phyloP scores from a whole-genome alignment of 2,329 filamentous ascomycete genomes.

The Mycosphaerelloides madeirae region DNA sequence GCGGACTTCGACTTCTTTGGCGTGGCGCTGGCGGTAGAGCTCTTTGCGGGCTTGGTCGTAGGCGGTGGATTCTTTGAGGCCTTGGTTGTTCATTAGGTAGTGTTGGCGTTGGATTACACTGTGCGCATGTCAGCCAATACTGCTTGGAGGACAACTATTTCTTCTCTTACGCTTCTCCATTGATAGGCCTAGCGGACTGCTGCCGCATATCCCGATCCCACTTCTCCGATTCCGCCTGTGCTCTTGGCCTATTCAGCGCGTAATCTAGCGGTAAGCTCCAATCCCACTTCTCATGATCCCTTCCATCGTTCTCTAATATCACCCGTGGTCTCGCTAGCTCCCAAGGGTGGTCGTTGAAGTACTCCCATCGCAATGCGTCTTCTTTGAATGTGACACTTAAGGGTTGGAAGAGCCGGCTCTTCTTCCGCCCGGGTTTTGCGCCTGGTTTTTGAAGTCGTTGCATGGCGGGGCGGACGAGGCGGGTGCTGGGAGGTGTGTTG shows the following conservation, averaged over 20 bases:
- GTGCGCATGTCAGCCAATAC: not conserved
- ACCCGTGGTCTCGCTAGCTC: slow-evolving; percentile 85
- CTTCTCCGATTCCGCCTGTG: slow-evolving; percentile 26
- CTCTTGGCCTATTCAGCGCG: slow-evolving; percentile 16
- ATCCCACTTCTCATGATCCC: slow-evolving; percentile 69
- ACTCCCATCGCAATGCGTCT: slow-evolving; percentile 71
- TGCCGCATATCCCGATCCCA: slow-evolving; percentile 46
- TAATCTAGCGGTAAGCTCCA: slow-evolving; percentile 57
- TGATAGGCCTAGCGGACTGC: slow-evolving; percentile 70
- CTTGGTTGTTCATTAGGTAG: slow-evolving; percentile 63
- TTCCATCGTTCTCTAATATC: slow-evolving; percentile 78
- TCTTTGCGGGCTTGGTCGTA: slow-evolving; percentile 86
- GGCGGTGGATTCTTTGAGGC: slow-evolving; percentile 51
- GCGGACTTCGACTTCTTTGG: slow-evolving; percentile 75
- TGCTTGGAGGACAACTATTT: no score
- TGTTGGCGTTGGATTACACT: slow-evolving; percentile 91
- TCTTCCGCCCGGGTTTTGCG: slow-evolving; percentile 54
- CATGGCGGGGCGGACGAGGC: slow-evolving; percentile 52
- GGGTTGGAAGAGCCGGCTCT: slow-evolving; percentile 75
- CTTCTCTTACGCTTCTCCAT: slow-evolving; percentile 49
- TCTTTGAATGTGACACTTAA: slow-evolving; percentile 75
- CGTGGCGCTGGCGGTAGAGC: slow-evolving; percentile 80
- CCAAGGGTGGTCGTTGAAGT: slow-evolving; percentile 95
- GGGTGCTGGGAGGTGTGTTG: slow-evolving; percentile 56
- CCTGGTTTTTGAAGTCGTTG: slow-evolving; percentile 49